Base-by-base conservation (phyloP, 768 basidiomycete species). In the Agrocybe chaxingu region DNA sequence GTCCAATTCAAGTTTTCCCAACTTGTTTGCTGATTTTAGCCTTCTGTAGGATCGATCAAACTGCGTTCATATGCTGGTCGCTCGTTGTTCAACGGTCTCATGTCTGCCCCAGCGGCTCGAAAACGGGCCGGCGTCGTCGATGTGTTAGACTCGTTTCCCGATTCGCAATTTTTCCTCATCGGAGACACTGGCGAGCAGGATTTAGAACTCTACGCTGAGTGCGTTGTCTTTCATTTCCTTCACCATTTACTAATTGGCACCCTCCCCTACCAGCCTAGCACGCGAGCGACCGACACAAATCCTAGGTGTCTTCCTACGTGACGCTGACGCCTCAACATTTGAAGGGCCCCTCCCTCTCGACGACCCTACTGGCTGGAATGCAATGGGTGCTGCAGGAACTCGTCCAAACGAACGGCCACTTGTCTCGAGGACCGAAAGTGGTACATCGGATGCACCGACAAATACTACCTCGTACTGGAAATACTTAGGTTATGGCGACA, bases 121-220 rank as follows among this genome's bases (percentile, higher is more conserved):
- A 98, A 98, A 68, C 83, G 85, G 4, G 80, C 79, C 0, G 87
- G 86, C 13, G 81, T 98, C 7, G 63, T 85, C n/a, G 89, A 94
- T 35, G 74, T 92, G 16, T 70, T 95, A 9, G 78, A 87, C 35
- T 71, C 81, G 2, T 95, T 95, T 64, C 82, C 82, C 0, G 73
- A 82, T 36, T 82, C 89, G 1, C 72, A 68, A 35, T 97, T 98
- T 68, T 67, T 98, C 61, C 79, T 95, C 43, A 75, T 98, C 36
- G 96, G 96, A 6, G 96, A 98, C 65, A 83, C 86, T 0, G 96
- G 95, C 32, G 96, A 98, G 63, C 95, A 97, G 57, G 96, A 98
- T 67, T 70, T 98, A 39, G 94, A 98, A 66, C 74, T 98, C 1
- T 98, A 98, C 64, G 75, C 85, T 10, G 74, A 82, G 79, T 79